Base-by-base conservation (phyloP, 2,329 filamentous ascomycete species). In the Ophiostoma sp. region DNA sequence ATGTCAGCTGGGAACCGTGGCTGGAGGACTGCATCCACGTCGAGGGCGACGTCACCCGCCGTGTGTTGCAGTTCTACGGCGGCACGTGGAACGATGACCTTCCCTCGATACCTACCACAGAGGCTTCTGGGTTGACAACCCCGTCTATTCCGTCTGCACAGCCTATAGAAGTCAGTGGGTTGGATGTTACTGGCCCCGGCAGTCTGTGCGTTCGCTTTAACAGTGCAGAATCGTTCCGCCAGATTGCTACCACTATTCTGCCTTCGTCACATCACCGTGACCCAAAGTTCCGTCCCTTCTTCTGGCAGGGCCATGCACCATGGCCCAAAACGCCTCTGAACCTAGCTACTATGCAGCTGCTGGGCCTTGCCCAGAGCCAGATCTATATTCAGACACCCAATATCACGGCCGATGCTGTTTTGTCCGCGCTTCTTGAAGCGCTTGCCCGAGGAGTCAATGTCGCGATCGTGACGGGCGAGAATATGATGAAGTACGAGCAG, bases 1-100 rank as follows among this genome's bases (percentile, higher is more conserved):
- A 96, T 73, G 86, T 96, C 4, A 93, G 89, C 74, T 95, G 90
- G 90, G 92, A 95, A 76, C 78, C 86, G n/a, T 96, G 92, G 92
- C 88, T 94, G 40, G 92, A 96, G 76, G 90, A 89, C 0, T 91
- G 88, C 68, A 79, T 94, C 3, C 85, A 87, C 67, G 77, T 94
- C 11, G 81, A 81, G 6, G 91, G 90, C 0, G 80, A 82, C 0
- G 81, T 89, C 0, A 85, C 92, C 0, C 73, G 76, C 4, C 80
- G 83, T n/a, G 83, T 95, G 52, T 72, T 90, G 58, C 75, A 79
- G 1, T 94, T 94, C 74, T 92, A 91, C 77, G 75, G 80, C 8
- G 76, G 78, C 1, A 89, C 92, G n/a, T 95, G 92, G 92, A 83
- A 80, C 9, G 77, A 74, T 27, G 74, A 73, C 8, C 63, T 74